Conservation (phyloP, 2,329 filamentous ascomycete genomes). For the Trichoderma endophyticum region DNA sequence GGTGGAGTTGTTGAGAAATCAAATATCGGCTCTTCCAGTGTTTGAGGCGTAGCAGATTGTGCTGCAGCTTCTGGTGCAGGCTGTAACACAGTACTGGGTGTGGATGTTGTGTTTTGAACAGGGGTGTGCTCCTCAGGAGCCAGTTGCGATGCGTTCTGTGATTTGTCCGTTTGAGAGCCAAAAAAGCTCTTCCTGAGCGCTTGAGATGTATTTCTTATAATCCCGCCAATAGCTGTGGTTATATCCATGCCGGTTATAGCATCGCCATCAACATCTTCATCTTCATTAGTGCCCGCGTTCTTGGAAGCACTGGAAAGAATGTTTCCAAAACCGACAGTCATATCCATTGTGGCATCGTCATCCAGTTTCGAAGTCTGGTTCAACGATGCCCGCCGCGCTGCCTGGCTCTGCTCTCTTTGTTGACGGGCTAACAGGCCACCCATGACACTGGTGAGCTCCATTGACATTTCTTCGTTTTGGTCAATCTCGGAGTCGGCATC, state of each 20-base stretch:
- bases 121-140: slow-evolving; percentile 22
- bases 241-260: slow-evolving; percentile 57
- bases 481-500: slow-evolving; percentile 36
- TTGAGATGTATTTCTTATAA: slow-evolving; percentile 42
- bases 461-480: slow-evolving; percentile 70
- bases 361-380: slow-evolving; percentile 32
- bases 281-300: slow-evolving; percentile 16
- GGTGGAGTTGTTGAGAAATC: slow-evolving; percentile 20
- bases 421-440: slow-evolving; percentile 49
- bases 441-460: slow-evolving; percentile 70
- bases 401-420: slow-evolving; percentile 27
- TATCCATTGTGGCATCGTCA: slow-evolving; percentile 46
- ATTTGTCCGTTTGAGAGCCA: slow-evolving; percentile 54
- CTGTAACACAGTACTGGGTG: slow-evolving; percentile 55
- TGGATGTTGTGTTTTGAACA: slow-evolving; percentile 30
- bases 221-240: slow-evolving; percentile 61
- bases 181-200: slow-evolving; percentile 52
- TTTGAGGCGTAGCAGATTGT: slow-evolving; percentile 35
- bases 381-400: slow-evolving; percentile 26
- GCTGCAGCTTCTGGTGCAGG: slow-evolving; percentile 49
- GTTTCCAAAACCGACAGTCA: slow-evolving; percentile 56
- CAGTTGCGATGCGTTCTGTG: slow-evolving; percentile 37
- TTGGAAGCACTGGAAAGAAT: slow-evolving; percentile 41
- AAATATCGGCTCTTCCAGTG: neutral
- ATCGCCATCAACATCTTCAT: slow-evolving; percentile 18